Evolutionary conservation across 2,329 filamentous ascomycete genomes (phyloP).

Genomic region (Ophiocordyceps australis): DNA sequence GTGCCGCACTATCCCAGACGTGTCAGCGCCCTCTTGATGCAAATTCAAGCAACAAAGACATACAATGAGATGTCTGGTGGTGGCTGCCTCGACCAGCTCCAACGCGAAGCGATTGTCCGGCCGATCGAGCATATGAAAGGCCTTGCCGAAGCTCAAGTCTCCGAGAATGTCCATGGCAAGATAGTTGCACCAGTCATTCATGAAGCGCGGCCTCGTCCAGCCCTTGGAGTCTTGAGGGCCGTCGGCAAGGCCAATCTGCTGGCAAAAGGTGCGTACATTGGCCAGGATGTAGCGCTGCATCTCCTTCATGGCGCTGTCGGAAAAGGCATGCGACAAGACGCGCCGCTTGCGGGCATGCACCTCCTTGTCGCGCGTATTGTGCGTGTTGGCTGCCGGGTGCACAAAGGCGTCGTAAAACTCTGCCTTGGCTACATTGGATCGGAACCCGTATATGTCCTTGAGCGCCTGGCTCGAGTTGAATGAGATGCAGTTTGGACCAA

Average conservation of each 20-base stretch:
- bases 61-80: slow-evolving; percentile 50
- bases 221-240: slow-evolving; percentile 27
- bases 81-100: slow-evolving; percentile 47
- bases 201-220: slow-evolving; percentile 40
- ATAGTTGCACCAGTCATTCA: slow-evolving; percentile 45
- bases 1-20: slow-evolving; percentile 40
- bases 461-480: slow-evolving; percentile 57
- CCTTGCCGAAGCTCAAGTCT: slow-evolving; percentile 42
- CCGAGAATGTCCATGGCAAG: slow-evolving; percentile 45
- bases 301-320: slow-evolving; percentile 44
- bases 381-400: slow-evolving; percentile 53
- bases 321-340: slow-evolving; percentile 56
- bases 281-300: slow-evolving; percentile 50
- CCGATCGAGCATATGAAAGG: slow-evolving; percentile 41
- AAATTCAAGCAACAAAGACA: slow-evolving; percentile 10
- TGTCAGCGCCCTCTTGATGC: slow-evolving; percentile 4
- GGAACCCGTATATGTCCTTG: slow-evolving; percentile 47
- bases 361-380: slow-evolving; percentile 51
- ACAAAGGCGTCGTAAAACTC: slow-evolving; percentile 60
- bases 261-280: slow-evolving; percentile 49
- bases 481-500: slow-evolving; percentile 59
- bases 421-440: slow-evolving; percentile 45
- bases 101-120: slow-evolving; percentile 47
- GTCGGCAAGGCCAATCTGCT: slow-evolving; percentile 27
- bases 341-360: slow-evolving; percentile 53